Evolutionary conservation across 2,329 filamentous ascomycete genomes (phyloP), one percentile per base, ranked within the genome.

Genomic region (Davidsoniella neocaledoniae): DNA sequence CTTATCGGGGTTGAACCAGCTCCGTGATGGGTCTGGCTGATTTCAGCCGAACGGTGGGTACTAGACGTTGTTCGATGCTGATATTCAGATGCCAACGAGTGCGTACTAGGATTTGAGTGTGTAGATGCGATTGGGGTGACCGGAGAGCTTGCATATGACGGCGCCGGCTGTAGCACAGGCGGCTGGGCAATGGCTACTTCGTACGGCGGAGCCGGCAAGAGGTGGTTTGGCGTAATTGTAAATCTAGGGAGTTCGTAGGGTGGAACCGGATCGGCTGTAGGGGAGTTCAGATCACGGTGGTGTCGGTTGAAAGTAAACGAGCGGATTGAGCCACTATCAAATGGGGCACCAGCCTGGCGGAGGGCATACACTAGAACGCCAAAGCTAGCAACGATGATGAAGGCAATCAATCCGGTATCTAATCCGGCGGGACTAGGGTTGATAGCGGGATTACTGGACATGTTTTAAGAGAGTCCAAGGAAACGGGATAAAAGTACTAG

Each of bases 211-310:
- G 33, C 42, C 41, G 17, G 46, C 17, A 10, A 26, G 46, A 5
- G 26, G n/a, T 33, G 37, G 38, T 19, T 33, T 6, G 33, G 26
- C 23, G 39, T 48, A 48, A 19, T 25, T 38, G 25, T 43, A 37
- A 47, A 50, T 14, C 26, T 45, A 9, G 51, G 44, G 9, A 48
- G 51, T 8, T 44, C 51, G 44, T 53, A 53, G 9, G 51, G 33
- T 14, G 51, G 51, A 19, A 53, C 51, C 8, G 51, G 51, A 19
- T 53, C 51, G n/a, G 46, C n/a, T 1, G 43, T 49, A n/a, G 48
- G 48, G 9, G 48, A 49, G 26, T 37, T 33, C 29, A 33, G 29
- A 33, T 33, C 29, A 29, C 50, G 17, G 10, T 44, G 26, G 33
- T 39, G 26, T 23, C 39, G 45, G 16, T 25, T 46, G n/a, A 41